phyloP scores from a whole-genome alignment of 352 stramenopile genomes.

The Globisporangium middletonii region DNA sequence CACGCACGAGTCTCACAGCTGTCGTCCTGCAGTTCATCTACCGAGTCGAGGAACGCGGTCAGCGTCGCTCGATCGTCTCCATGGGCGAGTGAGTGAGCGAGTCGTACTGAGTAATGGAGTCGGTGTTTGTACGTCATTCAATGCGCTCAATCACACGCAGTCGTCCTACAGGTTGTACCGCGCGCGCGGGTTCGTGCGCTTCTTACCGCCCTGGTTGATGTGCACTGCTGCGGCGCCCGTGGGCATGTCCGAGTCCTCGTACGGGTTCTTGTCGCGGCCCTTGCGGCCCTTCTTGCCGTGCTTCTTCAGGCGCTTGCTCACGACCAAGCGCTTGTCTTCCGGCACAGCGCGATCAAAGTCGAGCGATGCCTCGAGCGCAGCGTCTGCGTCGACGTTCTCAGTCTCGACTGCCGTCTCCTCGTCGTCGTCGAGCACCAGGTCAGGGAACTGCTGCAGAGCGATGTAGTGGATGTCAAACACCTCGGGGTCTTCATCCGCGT shows the following conservation, averaged over 20 bases:
- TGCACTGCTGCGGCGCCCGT: slow-evolving; percentile 38
- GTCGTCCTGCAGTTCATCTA: no score
- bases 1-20: no score
- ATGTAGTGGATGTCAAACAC: slow-evolving; percentile 78
- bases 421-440: slow-evolving; percentile 18
- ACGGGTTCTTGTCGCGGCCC: slow-evolving; percentile 95
- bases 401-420: slow-evolving; percentile 12
- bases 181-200: slow-evolving; percentile 54
- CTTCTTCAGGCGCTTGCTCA: slow-evolving; percentile 86
- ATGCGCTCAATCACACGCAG: background rate
- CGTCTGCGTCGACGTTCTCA: slow-evolving; percentile 13
- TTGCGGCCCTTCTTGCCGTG: slow-evolving; percentile 97
- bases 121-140: no score
- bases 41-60: no score
- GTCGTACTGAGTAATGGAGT: no score
- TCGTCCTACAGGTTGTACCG: slow-evolving; percentile 20
- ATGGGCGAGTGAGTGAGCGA: no score
- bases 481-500: slow-evolving; percentile 32
- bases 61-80: no score
- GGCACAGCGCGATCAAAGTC: slow-evolving; percentile 64
- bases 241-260: slow-evolving; percentile 85
- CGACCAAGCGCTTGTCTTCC: slow-evolving; percentile 51
- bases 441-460: slow-evolving; percentile 50
- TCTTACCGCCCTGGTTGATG: slow-evolving; percentile 73
- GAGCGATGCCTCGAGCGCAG: slow-evolving; percentile 25